A percentile compares a stretch with the other conserved stretches of the same genome.
These are phyloP conservation scores for Aspergillus fructus DNA, from an alignment of 2,329 filamentous ascomycete species.

Conservation along the genomic window DNA sequence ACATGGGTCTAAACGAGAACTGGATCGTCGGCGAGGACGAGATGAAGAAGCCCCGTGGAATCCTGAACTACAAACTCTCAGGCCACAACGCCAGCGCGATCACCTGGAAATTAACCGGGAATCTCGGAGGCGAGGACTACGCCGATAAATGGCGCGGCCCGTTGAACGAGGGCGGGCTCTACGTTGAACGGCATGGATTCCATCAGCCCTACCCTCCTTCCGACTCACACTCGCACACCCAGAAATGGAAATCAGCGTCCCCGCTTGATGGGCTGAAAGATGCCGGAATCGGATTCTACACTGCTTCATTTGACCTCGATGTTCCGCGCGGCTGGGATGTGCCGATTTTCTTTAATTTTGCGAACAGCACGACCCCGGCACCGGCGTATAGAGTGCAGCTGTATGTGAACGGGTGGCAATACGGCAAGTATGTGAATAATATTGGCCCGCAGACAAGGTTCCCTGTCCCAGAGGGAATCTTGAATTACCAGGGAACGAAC, in stretches of 20 bases:
- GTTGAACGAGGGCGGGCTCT: conserved; percentile 59
- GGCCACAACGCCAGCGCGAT: conserved; percentile 36
- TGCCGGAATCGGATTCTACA: conserved; percentile 55
- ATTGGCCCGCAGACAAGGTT: conserved; percentile 72
- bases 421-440: conserved; percentile 65
- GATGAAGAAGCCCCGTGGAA: conserved; percentile 60
- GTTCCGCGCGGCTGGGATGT: conserved; percentile 56
- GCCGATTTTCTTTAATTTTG: conserved; percentile 54
- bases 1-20: conserved; percentile 70
- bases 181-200: conserved; percentile 55
- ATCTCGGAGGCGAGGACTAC: conserved; percentile 58
- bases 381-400: conserved; percentile 60
- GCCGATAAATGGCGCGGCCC: conserved; percentile 53
- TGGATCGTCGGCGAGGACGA: conserved; percentile 58
- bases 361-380: conserved; percentile 51
- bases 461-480: conserved; percentile 71
- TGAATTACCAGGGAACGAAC: conserved; percentile 70
- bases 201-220: conserved; percentile 52
- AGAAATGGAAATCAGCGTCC: conserved; percentile 33
- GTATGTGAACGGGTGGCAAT: conserved; percentile 76
- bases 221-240: background rate
- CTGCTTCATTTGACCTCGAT: conserved; percentile 51
- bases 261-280: conserved; percentile 42
- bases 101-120: conserved; percentile 60
- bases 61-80: conserved; percentile 47